phyloP scores from a whole-genome alignment of 2,329 filamentous ascomycete genomes.

The Aureobasidium subglaciale region DNA sequence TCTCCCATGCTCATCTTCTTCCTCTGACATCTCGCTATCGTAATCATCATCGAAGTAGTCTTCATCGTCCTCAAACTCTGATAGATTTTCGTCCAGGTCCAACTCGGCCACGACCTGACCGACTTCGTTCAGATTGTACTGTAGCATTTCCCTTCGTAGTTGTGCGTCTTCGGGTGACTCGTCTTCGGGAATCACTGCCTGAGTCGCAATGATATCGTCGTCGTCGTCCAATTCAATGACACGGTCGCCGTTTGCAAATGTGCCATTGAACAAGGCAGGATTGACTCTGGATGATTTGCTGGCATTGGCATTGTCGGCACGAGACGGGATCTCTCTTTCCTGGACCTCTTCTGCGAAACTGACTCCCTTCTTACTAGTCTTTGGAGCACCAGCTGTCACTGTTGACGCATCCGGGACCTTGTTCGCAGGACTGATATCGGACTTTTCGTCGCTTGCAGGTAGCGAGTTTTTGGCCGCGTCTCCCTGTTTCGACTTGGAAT shows the following conservation, averaged over 20 bases:
- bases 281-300: not conserved
- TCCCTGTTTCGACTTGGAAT: not conserved
- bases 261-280: conserved; percentile 10
- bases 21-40: conserved; percentile 48
- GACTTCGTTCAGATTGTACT: conserved; percentile 82
- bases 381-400: not conserved
- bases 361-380: conserved; percentile 23
- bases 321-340: conserved; percentile 1
- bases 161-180: conserved; percentile 76
- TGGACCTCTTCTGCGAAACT: conserved; percentile 23
- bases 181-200: conserved; percentile 59
- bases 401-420: not conserved
- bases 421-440: not conserved
- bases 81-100: conserved; percentile 62
- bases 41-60: conserved; percentile 38
- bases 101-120: conserved; percentile 89
- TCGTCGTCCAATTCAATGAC: conserved; percentile 40
- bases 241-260: conserved; percentile 25
- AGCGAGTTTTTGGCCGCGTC: not conserved
- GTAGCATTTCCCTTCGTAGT: conserved; percentile 79
- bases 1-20: conserved; percentile 71
- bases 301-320: not conserved
- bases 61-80: conserved; percentile 46
- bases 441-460: not conserved
- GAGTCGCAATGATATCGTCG: conserved; percentile 31